Base-by-base conservation (phyloP, 495 filamentous ascomycete genomes). In the Neurospora sp. region DNA sequence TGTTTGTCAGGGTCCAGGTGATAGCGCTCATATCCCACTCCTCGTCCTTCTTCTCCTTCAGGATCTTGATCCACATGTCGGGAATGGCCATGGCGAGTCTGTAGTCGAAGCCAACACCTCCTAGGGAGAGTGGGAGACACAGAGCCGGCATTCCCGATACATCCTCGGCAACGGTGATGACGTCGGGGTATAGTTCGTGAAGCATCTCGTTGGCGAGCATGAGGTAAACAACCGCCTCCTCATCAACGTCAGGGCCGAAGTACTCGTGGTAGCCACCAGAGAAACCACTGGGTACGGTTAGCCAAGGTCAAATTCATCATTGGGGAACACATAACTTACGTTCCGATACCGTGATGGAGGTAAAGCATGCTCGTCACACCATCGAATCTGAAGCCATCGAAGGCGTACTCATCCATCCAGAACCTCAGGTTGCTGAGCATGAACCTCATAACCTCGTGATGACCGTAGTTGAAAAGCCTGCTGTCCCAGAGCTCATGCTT, bases 351-450 rank as follows among this genome's bases (percentile, higher is more conserved):
- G 80, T 99, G 96, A 80, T 99, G 95, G 14, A 84, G 84, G 80
- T 99, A 99, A 73, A 99, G 91, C 92, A 99, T 99, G 81, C 94
- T 97, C 16, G 96, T 98, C 42, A 99, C 96, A 74, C 96, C 96
- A 79, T 99, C 96, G 79, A 99, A 99, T 66, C 96, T 88, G 87
- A 98, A 99, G 27, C 96, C 96, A 80, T 98, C 96, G 80, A 99
- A 98, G 70, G 88, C 81, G 79, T 98, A 99, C 80, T 98, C 95
- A 73, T 99, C 96, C 95, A 99, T 98, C 93, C 96, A 99, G 85
- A 97, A 99, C 35, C 96, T 89, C 73, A 99, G 86, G 81, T 99
- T 99, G 82, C 93, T 97, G 60, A 99, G 84, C 72, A 99, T 85
- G 83, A 99, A 99, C 31, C 96, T 88, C 79, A 99, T 81, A 40